Evolutionary conservation across 1,284 basidiomycete genomes (phyloP), one percentile per base, ranked within the genome.

Genomic region (Puccinia coronata): DNA sequence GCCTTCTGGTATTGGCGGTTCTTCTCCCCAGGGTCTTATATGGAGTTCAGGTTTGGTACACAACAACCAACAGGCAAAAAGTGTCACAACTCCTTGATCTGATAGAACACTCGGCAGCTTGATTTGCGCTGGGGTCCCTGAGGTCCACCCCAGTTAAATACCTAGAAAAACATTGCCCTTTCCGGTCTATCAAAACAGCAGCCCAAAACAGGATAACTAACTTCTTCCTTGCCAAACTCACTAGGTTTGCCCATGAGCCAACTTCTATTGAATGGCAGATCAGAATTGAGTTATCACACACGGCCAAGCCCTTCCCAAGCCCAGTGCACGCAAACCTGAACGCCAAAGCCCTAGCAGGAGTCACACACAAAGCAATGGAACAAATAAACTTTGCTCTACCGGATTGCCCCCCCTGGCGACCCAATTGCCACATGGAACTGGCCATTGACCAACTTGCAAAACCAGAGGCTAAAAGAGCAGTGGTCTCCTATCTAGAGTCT

Each of bases 11-110:
- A 3, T 18, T 3, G 14, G 25, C 12, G 18, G 76, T 78, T 16
- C 49, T 78, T 11, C 2, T 25, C 3, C 41, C 76, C 0, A 34
- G 49, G 23, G 1, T 78, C 8, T 2, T 67, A 0, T 78, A 53
- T 43, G 65, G 76, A 0, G 63, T 20, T 18, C 11, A n/a, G 8
- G 31, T 78, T 2, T 78, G 76, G 76, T 28, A 39, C 16, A 78
- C 76, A 2, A 23, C 25, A 18, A 2, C 18, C 18, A 65, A 61
- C 47, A 63, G n/a, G 25, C 16, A 6, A 12, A 77, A 65, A 49
- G 8, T 65, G 9, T 63, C 55, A 18, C 34, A 4, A 12, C 16
- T 76, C 11, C n/a, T 25, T 9, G n/a, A 57, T 9, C 25, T 28
- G n/a, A n/a, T 25, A 8, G 55, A 57, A 28, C 43, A 14, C 20